Conservation (phyloP, 2,329 filamentous ascomycete species). For the Fusarium poae region DNA sequence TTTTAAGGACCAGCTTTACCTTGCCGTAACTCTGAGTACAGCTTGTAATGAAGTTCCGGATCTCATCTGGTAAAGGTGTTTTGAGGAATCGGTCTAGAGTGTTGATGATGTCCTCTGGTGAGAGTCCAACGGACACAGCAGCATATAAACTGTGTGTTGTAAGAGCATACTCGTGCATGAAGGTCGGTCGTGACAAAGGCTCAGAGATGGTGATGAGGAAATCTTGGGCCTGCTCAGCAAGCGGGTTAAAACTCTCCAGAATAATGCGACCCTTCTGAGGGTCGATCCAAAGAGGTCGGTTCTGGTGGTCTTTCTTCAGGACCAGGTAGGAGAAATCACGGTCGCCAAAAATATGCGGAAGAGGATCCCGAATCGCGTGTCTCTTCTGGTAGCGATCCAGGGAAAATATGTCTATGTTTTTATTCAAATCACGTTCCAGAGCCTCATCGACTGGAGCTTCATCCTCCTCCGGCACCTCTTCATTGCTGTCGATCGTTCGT, state of each 20-base stretch:
- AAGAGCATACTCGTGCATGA: slow-evolving; percentile 93
- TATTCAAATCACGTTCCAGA: slow-evolving; percentile 67
- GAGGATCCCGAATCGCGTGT: slow-evolving; percentile 58
- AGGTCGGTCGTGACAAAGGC: slow-evolving; percentile 88
- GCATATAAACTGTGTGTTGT: slow-evolving; percentile 95
- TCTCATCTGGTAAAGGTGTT: slow-evolving; percentile 83
- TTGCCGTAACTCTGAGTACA: slow-evolving; percentile 95
- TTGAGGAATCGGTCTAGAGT: slow-evolving; percentile 91
- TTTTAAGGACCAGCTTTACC: slow-evolving; percentile 93
- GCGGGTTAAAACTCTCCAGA: slow-evolving; percentile 91
- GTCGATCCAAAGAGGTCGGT: slow-evolving; percentile 94
- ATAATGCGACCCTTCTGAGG: slow-evolving; percentile 88
- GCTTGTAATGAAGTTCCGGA: slow-evolving; percentile 80
- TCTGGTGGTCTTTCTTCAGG: slow-evolving; percentile 89
- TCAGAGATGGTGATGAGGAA: slow-evolving; percentile 97
- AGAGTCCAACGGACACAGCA: slow-evolving; percentile 92
- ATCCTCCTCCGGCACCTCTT: slow-evolving; percentile 62
- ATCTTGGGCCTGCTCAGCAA: slow-evolving; percentile 89
- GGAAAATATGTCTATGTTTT: slow-evolving; percentile 72
- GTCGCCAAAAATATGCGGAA: slow-evolving; percentile 62
- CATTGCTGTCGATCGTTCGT: slow-evolving; percentile 68
- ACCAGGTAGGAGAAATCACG: slow-evolving; percentile 84
- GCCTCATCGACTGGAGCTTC: slow-evolving; percentile 65
- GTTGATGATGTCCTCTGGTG: slow-evolving; percentile 89
- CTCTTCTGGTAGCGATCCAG: slow-evolving; percentile 65